Evolutionary conservation across 1,139 yeast genomes (phyloP), one percentile per base, ranked within the genome.

Genomic region (Pichia sp.): DNA sequence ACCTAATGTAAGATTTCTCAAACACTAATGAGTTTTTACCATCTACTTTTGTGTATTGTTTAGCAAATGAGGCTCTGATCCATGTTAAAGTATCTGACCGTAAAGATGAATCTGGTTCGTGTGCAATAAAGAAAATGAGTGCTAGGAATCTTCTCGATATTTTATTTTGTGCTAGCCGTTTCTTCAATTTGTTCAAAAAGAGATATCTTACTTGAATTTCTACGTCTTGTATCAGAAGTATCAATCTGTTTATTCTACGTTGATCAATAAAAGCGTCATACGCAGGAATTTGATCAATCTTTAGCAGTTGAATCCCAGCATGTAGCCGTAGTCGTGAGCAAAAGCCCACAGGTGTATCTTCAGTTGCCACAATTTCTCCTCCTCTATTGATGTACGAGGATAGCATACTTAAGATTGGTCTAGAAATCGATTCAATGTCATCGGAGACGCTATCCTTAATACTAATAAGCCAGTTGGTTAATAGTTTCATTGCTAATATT

Each of bases 321-420:
- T 74, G 76, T 8, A 87, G 72, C 59, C 96, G 76, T 45, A 90
- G 70, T 59, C 82, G 79, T 59, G 83, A 77, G 62, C 84, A 85
- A 63, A 74, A 83, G 32, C 71, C 69, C 41, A 70, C 72, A 7
- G 96, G 96, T 0, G 96, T 87, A 4, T 76, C 63, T 47, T 74
- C 74, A 30, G 76, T 75, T 31, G 79, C 75, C 2, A 85, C 80
- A 32, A 90, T 78, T 64, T 90, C 97, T n/a, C 97, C 97, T 49
- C 87, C 87, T 66, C 86, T 86, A 2, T 84, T 81, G 49, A 90
- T 80, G 38, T 87, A 72, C 1, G 92, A 81, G 45, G 80, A 74
- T 46, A 90, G 74, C 44, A 89, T 71, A 61, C 86, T 87, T 57
- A 89, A 70, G 0, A 87, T 82, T 8, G 92, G 90, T 54, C 76